Evolutionary conservation across 257 asterid species (phyloP), one percentile per base, ranked within the genome.

Genomic region (Oldenlandia corymbosa): DNA sequence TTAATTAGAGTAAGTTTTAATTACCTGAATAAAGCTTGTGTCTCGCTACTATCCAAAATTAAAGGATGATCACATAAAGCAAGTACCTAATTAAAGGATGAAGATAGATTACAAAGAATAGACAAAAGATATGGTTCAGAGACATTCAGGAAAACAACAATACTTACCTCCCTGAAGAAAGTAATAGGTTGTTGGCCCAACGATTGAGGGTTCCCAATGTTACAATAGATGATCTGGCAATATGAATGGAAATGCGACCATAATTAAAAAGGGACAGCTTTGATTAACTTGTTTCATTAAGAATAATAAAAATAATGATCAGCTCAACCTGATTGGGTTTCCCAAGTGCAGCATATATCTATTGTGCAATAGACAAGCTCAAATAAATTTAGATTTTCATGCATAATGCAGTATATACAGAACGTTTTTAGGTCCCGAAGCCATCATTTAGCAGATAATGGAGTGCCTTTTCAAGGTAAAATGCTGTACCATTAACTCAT

Each of bases 161-260:
- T 4, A 65, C 85, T 18, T 14, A 92, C 98, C 98, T 92, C 98
- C 77, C 98, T 85, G 72, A 92, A 92, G 76, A 92, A 92, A 18
- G 97, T 87, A 78, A 92, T 81, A 54, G 98, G 97, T 73, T 87
- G 95, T 81, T 92, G 98, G 61, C 89, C 95, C 49, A 92, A 88
- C 42, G 97, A 82, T 67, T 92, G 98, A 65, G 98, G 98, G 69
- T 92, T 92, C 54, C 98, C 98, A 53, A 89, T 92, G 53, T 89
- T 92, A 82, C 97, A 92, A 74, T 89, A 92, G 21, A 92, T 64
- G 58, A 92, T 87, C 97, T 92, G 93, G 67, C 59, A 39, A 73
- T 65, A 60, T 55, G 47, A 64, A 30, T 51, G 63, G 31, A 43
- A 51, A 65, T 47, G 24, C 56, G 61, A 46, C 55, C 45, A 46